Conservation (phyloP, 139 green algal species). For the Trebouxia sp. region DNA sequence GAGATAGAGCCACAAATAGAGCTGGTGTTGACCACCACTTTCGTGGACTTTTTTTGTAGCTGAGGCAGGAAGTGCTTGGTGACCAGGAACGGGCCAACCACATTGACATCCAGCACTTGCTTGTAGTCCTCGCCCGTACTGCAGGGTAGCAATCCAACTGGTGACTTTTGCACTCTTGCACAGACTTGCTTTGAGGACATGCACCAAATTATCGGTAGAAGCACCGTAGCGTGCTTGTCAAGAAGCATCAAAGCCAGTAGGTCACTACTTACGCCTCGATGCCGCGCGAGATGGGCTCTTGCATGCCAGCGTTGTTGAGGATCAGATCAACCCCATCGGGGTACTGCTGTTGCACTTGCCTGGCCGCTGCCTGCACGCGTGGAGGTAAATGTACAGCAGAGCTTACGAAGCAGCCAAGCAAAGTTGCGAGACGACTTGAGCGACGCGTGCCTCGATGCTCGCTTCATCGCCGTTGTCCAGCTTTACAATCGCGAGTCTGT, state of each 20-base stretch:
- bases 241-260: too few relatives aligned
- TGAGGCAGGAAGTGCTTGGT: constrained; percentile 5
- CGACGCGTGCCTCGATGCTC: constrained; percentile 17
- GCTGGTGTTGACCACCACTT: constrained; percentile 6
- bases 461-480: background rate
- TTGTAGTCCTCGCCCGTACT: constrained; percentile 8
- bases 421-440: too few relatives aligned
- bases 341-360: background rate
- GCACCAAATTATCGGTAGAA: too few relatives aligned
- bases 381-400: too few relatives aligned
- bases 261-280: constrained; percentile 25
- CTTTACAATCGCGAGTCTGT: background rate
- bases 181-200: too few relatives aligned
- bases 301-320: constrained; percentile 21
- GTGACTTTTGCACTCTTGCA: too few relatives aligned
- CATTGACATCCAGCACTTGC: background rate
- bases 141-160: background rate
- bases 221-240: too few relatives aligned
- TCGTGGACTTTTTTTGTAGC: constrained; percentile 1
- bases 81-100: constrained; percentile 26
- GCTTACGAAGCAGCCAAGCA: too few relatives aligned
- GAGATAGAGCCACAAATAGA: background rate
- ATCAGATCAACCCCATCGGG: constrained; percentile 7
- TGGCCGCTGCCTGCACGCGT: background rate
- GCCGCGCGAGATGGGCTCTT: background rate